These are phyloP conservation scores for Tetradesmus lagerheimii DNA, from an alignment of 139 green algal genomes.

Conservation along the genomic window DNA sequence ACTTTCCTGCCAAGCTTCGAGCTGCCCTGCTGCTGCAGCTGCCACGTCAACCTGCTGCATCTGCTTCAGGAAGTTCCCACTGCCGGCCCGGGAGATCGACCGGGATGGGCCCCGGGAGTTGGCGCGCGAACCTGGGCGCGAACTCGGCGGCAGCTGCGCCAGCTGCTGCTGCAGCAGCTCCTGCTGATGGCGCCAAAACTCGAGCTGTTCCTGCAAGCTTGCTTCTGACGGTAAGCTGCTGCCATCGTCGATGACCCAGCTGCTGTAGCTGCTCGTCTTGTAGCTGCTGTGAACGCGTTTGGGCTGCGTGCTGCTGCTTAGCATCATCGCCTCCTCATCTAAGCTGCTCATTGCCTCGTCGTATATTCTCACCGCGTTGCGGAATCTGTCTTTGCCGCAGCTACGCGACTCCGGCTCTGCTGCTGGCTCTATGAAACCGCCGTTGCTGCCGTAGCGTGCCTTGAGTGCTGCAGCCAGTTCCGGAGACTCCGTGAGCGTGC, in stretches of 20 bases:
- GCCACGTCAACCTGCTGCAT: background rate
- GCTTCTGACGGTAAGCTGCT: background rate
- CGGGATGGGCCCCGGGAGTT: background rate
- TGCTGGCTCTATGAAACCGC: background rate
- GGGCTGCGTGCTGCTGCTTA: background rate
- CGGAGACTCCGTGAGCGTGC: background rate
- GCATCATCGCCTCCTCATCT: background rate
- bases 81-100: background rate
- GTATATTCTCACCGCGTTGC: constrained; percentile 5
- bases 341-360: constrained; percentile 12
- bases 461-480: background rate
- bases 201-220: constrained; percentile 10
- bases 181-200: constrained; percentile 23
- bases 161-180: constrained; percentile 2
- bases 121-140: background rate
- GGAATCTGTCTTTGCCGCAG: constrained; percentile 4
- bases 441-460: background rate
- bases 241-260: background rate
- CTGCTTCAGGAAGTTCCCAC: background rate
- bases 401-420: background rate
- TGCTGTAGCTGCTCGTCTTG: background rate
- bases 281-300: background rate
- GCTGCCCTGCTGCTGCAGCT: background rate
- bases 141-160: background rate
- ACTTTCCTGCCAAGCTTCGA: background rate